Evolutionary conservation across 2,329 filamentous ascomycete genomes (phyloP), one percentile per base, ranked within the genome.

Genomic region (Mariannaea sp.): DNA sequence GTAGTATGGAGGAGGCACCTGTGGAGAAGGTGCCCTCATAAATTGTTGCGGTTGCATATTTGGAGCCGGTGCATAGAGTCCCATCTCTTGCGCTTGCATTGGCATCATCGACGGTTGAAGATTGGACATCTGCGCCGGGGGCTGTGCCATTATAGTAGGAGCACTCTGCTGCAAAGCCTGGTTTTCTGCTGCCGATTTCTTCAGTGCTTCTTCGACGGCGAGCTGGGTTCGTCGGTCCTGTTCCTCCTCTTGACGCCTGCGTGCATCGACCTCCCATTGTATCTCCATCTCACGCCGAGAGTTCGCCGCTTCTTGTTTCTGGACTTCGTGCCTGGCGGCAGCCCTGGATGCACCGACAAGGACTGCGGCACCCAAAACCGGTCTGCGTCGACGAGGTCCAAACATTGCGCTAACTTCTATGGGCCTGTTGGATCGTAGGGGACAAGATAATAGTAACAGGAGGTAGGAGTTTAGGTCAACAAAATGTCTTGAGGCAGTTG

Each of bases 291-390:
- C 44, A 5, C 44, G 44, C 44, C 38, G 32, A 19, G 44, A 36
- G 20, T 47, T 22, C 44, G 27, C 16, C 13, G 19, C 22, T 13
- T 13, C 32, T 20, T 47, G 44, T 9, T 38, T 35, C 32, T 38
- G 32, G 12, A 47, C 44, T 39, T 47, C 44, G 8, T 19, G 44
- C 32, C 32, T 26, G 30, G 44, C 44, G 44, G 44, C 32, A 7
- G 32, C 19, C 30, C 44, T 47, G 19, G 44, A 47, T 38, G 44
- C 44, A 32, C 44, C 32, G 7, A 47, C 44, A 32, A 47, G 12
- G 44, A 47, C 44, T 17, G 41, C 41, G 27, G 41, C 41, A 17
- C 41, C 41, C 27, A 44, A 29, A 20, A 44, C 13, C 5, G 41
- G 41, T 33, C 41, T 44, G n/a, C 41, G 41, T 35, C 41, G 29